A percentile compares a stretch with the other conserved stretches of the same genome.
Conservation (phyloP, 495 filamentous ascomycete species). For the Neurospora cerealis region DNA sequence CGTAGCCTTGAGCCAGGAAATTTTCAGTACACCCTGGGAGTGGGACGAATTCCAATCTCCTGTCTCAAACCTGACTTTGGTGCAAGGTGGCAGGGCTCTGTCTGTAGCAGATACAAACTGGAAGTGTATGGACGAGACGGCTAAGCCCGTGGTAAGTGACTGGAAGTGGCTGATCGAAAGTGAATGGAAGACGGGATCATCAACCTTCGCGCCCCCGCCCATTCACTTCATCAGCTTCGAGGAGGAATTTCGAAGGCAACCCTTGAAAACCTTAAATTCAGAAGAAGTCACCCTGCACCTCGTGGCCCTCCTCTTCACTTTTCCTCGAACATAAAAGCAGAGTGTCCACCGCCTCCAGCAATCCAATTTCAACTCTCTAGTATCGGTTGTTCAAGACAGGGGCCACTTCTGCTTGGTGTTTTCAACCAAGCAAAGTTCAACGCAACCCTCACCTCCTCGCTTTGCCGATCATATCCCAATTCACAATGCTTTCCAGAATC, state of each 20-base stretch:
- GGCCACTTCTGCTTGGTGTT: background rate
- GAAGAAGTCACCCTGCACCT: background rate
- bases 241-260: background rate
- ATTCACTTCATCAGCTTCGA: background rate
- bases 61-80: background rate
- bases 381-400: background rate
- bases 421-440: background rate
- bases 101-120: background rate
- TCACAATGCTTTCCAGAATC: constrained; percentile 8
- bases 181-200: background rate
- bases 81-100: background rate
- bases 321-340: background rate
- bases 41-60: background rate
- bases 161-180: background rate
- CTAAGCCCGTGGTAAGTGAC: background rate
- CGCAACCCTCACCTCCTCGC: background rate
- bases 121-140: background rate
- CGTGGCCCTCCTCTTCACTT: background rate
- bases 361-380: background rate
- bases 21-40: background rate
- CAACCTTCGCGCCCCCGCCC: background rate
- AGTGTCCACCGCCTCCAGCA: background rate
- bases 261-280: background rate
- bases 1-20: background rate
- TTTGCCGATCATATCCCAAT: background rate